Base-by-base conservation (phyloP, 192 early-diverging fungal species). In the Coemansia sp. region DNA sequence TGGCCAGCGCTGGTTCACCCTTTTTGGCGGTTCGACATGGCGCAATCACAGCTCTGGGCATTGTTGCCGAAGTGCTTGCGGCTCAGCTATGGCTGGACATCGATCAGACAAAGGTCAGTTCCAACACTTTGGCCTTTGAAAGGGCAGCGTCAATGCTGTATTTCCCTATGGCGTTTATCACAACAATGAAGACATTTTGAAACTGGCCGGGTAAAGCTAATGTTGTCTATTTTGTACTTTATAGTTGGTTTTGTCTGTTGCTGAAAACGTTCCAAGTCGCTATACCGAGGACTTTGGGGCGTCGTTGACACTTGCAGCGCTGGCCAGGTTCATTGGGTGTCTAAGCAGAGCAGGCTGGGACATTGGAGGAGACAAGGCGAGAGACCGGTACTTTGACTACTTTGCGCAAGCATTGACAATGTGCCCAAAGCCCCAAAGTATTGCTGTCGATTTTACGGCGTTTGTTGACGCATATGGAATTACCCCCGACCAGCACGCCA, bases 281-380 rank as follows among this genome's bases (percentile, higher is more conserved):
- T 82, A 82, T 37, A 71, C 84, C 2, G 84, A 88, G 14, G 81
- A 87, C 20, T 88, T 88, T 77, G 87, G 87, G 7, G 70, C 84
- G 36, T 67, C 83, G 31, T 60, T 86, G 69, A 87, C 84, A 7
- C 76, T 84, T 11, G 60, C 53, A 3, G 86, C 85, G 3, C 50
- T 86, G 5, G 73, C 83, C 13, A 59, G 53, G 16, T 82, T 84
- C 21, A 77, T 88, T 36, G 77, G 82, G 0, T 73, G 75, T 34
- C 61, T 88, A 16, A 72, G 81, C 35, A 56, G 82, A 34, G 83
- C 81, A 3, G 37, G 51, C 21, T 84, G 76, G 71, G 37, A 55
- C 26, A 63, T 66, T 58, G 65, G 34, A 14, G 57, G 40, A 3
- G 13, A 26, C 63, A 16, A 43, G 14, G 21, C 34, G 20, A 67